Percentiles rank a stretch among this genome's conserved stretches.
These are phyloP conservation scores for Rhizomucor miehei DNA, from an alignment of 371 early-diverging fungal genomes.

Conservation along the genomic window DNA sequence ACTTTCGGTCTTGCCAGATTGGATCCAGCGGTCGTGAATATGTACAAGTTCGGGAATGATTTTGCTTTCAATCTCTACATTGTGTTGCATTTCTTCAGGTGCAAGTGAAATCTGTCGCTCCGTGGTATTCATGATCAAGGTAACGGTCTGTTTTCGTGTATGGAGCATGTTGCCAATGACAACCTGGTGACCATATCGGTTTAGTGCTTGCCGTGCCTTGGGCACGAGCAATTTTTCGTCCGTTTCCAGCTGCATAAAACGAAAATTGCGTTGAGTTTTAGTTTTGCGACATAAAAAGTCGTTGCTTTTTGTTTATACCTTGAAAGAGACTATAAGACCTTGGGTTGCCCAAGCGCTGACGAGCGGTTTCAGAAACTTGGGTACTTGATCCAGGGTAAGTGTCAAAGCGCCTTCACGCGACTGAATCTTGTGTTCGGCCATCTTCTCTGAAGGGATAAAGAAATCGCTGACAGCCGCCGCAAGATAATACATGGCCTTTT, in stretches of 20 bases:
- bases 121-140: slow-evolving; percentile 61
- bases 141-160: slow-evolving; percentile 86
- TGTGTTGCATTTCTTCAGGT: slow-evolving; percentile 55
- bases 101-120: slow-evolving; percentile 64
- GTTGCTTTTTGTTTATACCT: slow-evolving; percentile 45
- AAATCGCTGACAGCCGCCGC: slow-evolving; percentile 99
- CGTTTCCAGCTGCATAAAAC: slow-evolving; percentile 76
- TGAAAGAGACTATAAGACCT: slow-evolving; percentile 94
- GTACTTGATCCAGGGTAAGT: slow-evolving; percentile 91
- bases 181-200: slow-evolving; percentile 92
- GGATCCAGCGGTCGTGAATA: slow-evolving; percentile 66
- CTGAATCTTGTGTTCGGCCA: slow-evolving; percentile 97
- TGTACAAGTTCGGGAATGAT: slow-evolving; percentile 78
- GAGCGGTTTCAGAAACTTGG: slow-evolving; percentile 91
- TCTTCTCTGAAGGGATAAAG: slow-evolving; percentile 86
- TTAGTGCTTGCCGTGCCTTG: slow-evolving; percentile 81
- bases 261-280: neutral
- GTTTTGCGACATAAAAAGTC: neutral
- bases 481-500: slow-evolving; percentile 88
- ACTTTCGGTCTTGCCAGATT: slow-evolving; percentile 26
- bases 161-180: slow-evolving; percentile 94
- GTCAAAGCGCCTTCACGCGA: slow-evolving; percentile 82
- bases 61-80: slow-evolving; percentile 82
- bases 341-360: slow-evolving; percentile 88
- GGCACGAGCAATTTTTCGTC: slow-evolving; percentile 76